Percentiles rank a stretch among this genome's conserved stretches.
These are phyloP conservation scores for Apiospora phragmitis DNA, from an alignment of 2,329 filamentous ascomycete species.

Conservation along the genomic window DNA sequence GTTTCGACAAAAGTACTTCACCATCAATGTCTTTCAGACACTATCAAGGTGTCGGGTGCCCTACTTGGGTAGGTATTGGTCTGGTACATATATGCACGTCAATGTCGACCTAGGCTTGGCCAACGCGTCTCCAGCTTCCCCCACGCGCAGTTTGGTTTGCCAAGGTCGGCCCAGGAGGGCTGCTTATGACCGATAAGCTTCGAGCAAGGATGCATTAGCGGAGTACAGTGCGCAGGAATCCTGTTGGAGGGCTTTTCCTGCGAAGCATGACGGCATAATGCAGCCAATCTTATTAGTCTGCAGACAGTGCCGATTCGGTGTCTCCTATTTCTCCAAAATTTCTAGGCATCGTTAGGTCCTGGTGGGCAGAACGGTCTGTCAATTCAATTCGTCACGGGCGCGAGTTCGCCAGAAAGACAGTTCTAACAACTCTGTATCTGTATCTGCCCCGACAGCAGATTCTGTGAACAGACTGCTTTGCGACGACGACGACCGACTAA, in stretches of 20 bases:
- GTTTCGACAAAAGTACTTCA: not conserved
- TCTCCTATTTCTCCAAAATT: constrained; percentile 2
- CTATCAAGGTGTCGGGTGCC: not conserved
- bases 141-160: constrained; percentile 1
- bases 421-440: not conserved
- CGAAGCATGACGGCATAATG: not conserved
- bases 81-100: not conserved
- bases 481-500: not conserved
- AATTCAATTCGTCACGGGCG: not conserved
- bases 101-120: not conserved
- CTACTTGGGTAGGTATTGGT: not conserved
- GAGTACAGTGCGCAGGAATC: not conserved
- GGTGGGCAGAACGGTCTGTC: not conserved
- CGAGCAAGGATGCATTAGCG: not conserved
- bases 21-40: not conserved
- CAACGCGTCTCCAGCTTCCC: constrained; percentile 2
- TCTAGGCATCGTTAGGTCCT: not conserved
- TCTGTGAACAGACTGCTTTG: not conserved
- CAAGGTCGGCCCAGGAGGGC: not conserved
- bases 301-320: not conserved
- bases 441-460: constrained; percentile 8
- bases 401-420: constrained; percentile 1
- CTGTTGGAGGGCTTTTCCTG: not conserved
- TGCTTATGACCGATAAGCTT: constrained; percentile 3
- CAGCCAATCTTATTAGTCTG: not conserved